These are phyloP conservation scores for Neobulgaria alba DNA, from an alignment of 2,329 filamentous ascomycete genomes.

Conservation along the genomic window DNA sequence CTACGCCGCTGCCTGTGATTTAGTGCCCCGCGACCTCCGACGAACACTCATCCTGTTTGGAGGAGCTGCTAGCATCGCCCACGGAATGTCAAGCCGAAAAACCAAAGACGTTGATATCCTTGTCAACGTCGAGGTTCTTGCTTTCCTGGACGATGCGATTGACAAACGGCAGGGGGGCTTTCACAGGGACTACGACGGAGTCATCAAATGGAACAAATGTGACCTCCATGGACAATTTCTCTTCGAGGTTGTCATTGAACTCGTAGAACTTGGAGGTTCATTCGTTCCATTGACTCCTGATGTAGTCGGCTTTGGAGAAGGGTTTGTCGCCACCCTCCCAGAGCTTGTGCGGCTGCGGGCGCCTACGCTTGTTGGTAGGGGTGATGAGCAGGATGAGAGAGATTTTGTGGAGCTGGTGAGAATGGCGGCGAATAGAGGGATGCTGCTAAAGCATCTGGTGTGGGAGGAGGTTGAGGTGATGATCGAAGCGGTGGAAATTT, in stretches of 20 bases:
- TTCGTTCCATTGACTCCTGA: background rate
- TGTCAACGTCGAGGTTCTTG: slow-evolving; percentile 1
- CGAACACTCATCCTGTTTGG: slow-evolving; percentile 2
- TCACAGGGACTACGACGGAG: slow-evolving; percentile 1
- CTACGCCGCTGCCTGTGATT: background rate
- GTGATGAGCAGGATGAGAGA: background rate
- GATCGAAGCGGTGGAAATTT: background rate
- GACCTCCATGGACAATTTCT: background rate
- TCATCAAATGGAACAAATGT: slow-evolving; percentile 1
- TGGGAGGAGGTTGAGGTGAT: background rate
- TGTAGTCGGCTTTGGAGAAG: slow-evolving; percentile 2
- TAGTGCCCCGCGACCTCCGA: slow-evolving; percentile 1
- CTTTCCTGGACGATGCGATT: background rate
- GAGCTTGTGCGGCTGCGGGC: slow-evolving; percentile 3
- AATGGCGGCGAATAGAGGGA: background rate
- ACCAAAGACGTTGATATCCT: slow-evolving; percentile 2
- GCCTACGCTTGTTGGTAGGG: background rate
- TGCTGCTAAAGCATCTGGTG: background rate
- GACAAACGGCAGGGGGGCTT: slow-evolving; percentile 3
- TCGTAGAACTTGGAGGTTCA: background rate
- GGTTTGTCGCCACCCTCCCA: slow-evolving; percentile 2
- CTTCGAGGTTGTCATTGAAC: background rate
- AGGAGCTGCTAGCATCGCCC: slow-evolving; percentile 1
- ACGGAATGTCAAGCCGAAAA: slow-evolving; percentile 1
- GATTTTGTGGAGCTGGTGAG: background rate